Evolutionary conservation across 225 moss, liverwort and hornwort genomes (phyloP), one percentile per base, ranked within the genome.

Genomic region (Ulota crispa): DNA sequence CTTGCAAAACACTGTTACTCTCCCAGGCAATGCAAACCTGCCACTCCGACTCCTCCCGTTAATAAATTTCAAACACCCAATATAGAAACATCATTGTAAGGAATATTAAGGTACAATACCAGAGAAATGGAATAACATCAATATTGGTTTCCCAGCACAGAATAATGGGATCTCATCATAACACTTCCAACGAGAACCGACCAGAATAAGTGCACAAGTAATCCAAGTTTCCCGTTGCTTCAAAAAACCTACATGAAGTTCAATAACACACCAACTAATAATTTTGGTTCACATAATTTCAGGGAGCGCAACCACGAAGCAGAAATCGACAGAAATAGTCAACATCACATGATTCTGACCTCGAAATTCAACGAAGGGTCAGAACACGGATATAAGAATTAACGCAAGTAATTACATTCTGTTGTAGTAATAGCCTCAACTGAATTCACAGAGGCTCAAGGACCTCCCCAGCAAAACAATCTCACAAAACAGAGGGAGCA

Each of bases 11-110:
- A 79, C 64, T 60, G 84, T 54, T 23, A 75, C 24, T 59, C 86
- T 86, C 67, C 86, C 76, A 65, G 75, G 84, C 72, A 75, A 85
- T 45, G 86, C 85, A 78, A 93, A 87, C 69, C 94, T 94, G 87
- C 37, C 79, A 86, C 62, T 85, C 28, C 72, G 86, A 83, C 18
- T 13, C 53, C 68, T 71, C 50, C 27, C 37, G 36, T 64, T 52
- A 27, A 30, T 20, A 20, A 0, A 15, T 23, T 81, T 28, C 31
- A 36, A 11, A 43, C 1, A 55, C 12, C 43, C 23, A 18, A 52
- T 63, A 28, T 37, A 45, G 13, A 59, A 73, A 20, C 19, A 52
- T 62, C 53, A 71, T 64, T 7, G 42, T 9, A 19, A 41, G 23
- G 23, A 10, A 31, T 50, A 2, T 18, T 19, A 5, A 55, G 4